Evolutionary conservation across 148 eudicot species (phyloP).

Genomic region (Beta vulgaris): DNA sequence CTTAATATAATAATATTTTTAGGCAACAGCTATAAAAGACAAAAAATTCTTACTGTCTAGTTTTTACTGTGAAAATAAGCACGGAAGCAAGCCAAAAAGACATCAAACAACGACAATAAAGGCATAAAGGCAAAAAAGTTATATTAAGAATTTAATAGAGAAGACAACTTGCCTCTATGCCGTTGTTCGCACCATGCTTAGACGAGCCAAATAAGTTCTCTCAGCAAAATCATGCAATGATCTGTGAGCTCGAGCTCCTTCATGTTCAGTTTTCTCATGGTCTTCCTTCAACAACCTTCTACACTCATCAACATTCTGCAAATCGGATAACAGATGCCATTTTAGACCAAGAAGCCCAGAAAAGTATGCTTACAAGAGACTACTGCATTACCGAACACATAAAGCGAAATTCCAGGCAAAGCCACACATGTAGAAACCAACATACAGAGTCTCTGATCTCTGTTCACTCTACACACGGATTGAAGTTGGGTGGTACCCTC

Average conservation of each 20-base stretch:
- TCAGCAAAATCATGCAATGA: constrained; percentile 95
- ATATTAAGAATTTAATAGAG: too few relatives aligned
- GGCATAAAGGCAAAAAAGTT: background rate
- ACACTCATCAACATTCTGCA: constrained; percentile 70
- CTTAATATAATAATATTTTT: too few relatives aligned
- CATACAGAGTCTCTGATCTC: background rate
- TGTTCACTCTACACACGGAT: too few relatives aligned
- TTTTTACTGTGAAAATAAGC: too few relatives aligned
- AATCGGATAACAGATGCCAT: background rate
- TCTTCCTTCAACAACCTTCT: constrained; percentile 71
- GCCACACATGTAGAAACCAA: background rate
- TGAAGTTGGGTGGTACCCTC: background rate
- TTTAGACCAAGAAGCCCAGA: background rate
- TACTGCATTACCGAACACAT: background rate
- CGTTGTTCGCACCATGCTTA: constrained; percentile 58
- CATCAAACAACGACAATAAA: background rate
- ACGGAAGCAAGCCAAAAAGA: background rate
- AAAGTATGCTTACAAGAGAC: background rate
- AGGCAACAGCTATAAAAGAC: too few relatives aligned
- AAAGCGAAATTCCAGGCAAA: background rate
- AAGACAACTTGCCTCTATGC: constrained; percentile 38
- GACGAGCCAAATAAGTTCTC: constrained; percentile 71
- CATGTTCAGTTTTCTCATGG: constrained; percentile 43
- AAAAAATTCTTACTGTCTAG: too few relatives aligned
- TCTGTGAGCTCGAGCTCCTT: constrained; percentile 53